phyloP scores from a whole-genome alignment of 139 green algal genomes.

The Yamagishiella unicocca region DNA sequence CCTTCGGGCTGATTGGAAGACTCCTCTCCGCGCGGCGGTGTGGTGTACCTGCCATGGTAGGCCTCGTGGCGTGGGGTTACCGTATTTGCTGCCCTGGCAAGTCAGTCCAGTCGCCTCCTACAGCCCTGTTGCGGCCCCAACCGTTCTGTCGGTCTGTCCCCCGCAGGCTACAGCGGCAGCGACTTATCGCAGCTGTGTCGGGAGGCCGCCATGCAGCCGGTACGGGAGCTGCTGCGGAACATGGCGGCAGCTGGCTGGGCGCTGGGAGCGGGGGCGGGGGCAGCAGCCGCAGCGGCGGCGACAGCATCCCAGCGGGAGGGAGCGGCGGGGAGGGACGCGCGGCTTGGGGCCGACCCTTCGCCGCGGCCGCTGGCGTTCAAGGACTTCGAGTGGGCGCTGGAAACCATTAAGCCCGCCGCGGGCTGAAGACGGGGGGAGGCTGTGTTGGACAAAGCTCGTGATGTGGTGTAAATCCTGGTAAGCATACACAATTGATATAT shows the following conservation, averaged over 20 bases:
- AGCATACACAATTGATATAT: too few relatives aligned
- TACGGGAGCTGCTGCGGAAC: conserved; percentile 62
- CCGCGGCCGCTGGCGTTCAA: conserved; percentile 1
- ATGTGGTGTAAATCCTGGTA: too few relatives aligned
- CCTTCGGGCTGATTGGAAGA: too few relatives aligned
- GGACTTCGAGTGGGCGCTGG: conserved; percentile 25
- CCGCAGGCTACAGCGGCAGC: conserved; percentile 67
- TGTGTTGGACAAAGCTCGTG: too few relatives aligned
- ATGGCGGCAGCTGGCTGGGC: neutral
- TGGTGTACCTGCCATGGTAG: neutral
- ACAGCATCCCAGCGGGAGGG: neutral
- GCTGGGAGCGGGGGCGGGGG: neutral
- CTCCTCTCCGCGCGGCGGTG: neutral
- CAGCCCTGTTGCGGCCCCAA: neutral
- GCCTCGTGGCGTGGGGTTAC: neutral
- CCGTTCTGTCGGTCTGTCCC: neutral
- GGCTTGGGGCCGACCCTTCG: too few relatives aligned
- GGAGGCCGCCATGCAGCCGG: conserved; percentile 68
- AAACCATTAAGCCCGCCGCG: too few relatives aligned
- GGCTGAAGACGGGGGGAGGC: too few relatives aligned
- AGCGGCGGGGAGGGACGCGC: neutral
- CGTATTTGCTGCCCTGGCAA: neutral
- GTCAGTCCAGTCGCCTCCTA: neutral
- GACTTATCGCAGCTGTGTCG: conserved; percentile 65
- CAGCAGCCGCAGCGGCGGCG: neutral